Conservation (phyloP, 192 early-diverging fungal species). For the Gaertneriomyces sp. region DNA sequence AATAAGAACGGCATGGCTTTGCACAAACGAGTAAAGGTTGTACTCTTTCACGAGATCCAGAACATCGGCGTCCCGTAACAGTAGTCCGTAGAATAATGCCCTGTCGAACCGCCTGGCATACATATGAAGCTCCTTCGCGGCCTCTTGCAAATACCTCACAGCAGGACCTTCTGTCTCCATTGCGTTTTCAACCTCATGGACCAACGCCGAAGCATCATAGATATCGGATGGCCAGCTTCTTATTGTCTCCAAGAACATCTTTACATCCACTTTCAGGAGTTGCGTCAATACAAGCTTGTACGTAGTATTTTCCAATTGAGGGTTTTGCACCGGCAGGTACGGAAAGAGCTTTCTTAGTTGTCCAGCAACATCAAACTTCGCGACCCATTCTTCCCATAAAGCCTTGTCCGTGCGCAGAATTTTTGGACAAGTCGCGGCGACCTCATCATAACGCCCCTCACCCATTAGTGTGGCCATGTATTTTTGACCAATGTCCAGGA, state of each 20-base stretch:
- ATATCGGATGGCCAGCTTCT: slow-evolving; percentile 74
- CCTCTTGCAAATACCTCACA: slow-evolving; percentile 62
- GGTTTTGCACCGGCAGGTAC: slow-evolving; percentile 70
- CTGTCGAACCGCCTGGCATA: slow-evolving; percentile 68
- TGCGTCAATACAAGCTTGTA: slow-evolving; percentile 86
- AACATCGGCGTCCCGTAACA: slow-evolving; percentile 65
- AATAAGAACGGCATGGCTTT: slow-evolving; percentile 73
- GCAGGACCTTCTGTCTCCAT: slow-evolving; percentile 53
- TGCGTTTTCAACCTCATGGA: slow-evolving; percentile 69
- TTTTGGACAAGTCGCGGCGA: slow-evolving; percentile 68
- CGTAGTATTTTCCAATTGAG: slow-evolving; percentile 70
- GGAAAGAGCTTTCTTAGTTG: slow-evolving; percentile 53
- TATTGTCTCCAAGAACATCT: slow-evolving; percentile 64
- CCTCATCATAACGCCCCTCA: slow-evolving; percentile 58
- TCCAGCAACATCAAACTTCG: slow-evolving; percentile 75
- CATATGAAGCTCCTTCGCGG: slow-evolving; percentile 69
- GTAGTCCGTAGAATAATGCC: slow-evolving; percentile 77
- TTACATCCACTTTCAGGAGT: slow-evolving; percentile 63
- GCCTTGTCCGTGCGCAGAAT: slow-evolving; percentile 65
- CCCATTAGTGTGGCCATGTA: slow-evolving; percentile 75
- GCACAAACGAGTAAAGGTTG: slow-evolving; percentile 76
- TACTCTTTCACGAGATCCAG: slow-evolving; percentile 71
- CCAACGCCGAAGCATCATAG: slow-evolving; percentile 72
- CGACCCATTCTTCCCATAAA: slow-evolving; percentile 91
- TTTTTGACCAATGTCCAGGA: slow-evolving; percentile 77